phyloP scores from a whole-genome alignment of 768 basidiomycete species.

The Trametopsis cervina region DNA sequence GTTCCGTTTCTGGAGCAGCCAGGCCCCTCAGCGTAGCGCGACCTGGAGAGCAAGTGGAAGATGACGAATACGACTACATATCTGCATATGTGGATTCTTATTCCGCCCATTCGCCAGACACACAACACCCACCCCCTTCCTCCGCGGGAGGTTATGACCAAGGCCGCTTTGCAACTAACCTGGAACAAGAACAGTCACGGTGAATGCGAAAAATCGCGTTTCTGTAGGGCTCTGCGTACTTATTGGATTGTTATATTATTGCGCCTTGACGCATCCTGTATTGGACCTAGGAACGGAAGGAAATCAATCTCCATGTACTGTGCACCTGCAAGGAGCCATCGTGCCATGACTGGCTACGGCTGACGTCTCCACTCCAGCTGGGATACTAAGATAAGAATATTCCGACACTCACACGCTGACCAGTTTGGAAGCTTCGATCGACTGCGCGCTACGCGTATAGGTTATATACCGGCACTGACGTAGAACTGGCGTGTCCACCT shows the following conservation, averaged over 20 bases:
- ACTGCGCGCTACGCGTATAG: no score
- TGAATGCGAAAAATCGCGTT: background rate
- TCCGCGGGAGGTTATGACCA: constrained; percentile 30
- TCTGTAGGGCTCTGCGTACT: background rate
- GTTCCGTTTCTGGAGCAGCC: constrained; percentile 14
- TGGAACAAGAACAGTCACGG: constrained; percentile 26
- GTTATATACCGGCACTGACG: no score
- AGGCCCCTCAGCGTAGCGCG: constrained; percentile 1
- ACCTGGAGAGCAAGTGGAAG: constrained; percentile 26
- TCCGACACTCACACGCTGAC: no score
- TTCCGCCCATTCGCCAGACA: background rate
- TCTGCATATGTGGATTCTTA: constrained; percentile 37
- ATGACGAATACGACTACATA: constrained; percentile 52
- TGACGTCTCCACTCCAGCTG: no score
- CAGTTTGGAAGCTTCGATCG: no score
- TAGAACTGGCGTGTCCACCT: no score
- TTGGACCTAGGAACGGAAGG: background rate
- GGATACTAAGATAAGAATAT: no score
- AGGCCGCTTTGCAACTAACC: constrained; percentile 40
- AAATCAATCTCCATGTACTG: no score
- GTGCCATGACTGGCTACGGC: no score
- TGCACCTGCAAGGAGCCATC: no score
- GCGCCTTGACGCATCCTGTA: background rate
- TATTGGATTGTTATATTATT: no score
- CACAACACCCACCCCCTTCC: constrained; percentile 3